Base-by-base conservation (phyloP, 73 alveolate species). In the Paramecium bursaria region DNA sequence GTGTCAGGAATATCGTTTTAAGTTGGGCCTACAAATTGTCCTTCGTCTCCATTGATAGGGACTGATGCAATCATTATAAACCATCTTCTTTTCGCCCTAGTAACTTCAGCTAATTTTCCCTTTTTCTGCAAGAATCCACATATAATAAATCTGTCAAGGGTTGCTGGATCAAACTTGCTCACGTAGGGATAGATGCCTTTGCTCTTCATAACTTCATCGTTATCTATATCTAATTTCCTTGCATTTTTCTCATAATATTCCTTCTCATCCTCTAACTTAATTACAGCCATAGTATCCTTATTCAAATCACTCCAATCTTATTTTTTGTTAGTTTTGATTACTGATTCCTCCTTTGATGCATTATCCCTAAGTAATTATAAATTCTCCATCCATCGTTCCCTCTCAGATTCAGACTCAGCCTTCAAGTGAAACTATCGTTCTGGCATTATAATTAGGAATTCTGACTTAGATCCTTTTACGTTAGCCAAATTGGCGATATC, bases 91-190 rank as follows among this genome's bases (percentile, higher is more conserved):
- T 67, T 67, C 1, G 82, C 82, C 19, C 33, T 31, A 9, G 53
- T 14, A 10, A 67, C 33, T 67, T 44, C 17, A 9, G 55, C 82
- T 17, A 67, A 25, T 35, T 67, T 67, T 15, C 82, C 82, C 39
- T 67, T 67, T 42, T 67, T 67, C 49, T 19, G 21, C 21, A 67
- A 67, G 44, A 67, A 67, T 67, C 82, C 82, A 19, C 82, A 67
- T 33, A 25, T 31, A 22, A 67, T 35, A 67, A 35, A 67, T 27
- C 44, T 10, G n/a, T 6, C 23, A 7, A 35, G 44, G 19, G 22
- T 31, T 33, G 10, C 2, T 14, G 55, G 27, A 14, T 42, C 55
- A 35, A 67, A 67, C 39, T 67, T 67, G 21, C 44, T 47, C 5
- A 67, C 23, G 44, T 67, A 67, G 14, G 82, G 50, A 67, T 67